Conservation (phyloP, 108 stramenopile genomes). For the Nannochloropsis gaditana region DNA sequence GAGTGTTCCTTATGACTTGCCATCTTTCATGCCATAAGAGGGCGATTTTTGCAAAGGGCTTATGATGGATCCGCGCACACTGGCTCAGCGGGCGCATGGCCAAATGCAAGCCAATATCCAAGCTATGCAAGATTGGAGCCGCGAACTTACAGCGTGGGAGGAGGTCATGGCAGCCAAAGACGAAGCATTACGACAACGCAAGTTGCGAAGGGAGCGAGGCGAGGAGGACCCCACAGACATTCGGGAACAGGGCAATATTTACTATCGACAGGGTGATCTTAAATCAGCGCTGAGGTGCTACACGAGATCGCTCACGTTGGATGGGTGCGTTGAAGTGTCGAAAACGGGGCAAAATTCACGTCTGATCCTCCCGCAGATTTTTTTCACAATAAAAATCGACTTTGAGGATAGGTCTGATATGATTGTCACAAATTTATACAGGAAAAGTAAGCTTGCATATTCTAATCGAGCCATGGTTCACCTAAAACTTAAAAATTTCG, state of each 20-base stretch:
- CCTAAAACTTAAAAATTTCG: background rate
- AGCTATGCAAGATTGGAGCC: background rate
- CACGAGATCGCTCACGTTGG: background rate
- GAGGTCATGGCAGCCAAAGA: slow-evolving; percentile 13
- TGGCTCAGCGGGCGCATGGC: slow-evolving; percentile 4
- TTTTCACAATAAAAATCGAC: no score
- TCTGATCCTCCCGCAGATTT: no score
- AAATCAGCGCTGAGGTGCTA: background rate
- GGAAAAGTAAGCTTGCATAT: background rate
- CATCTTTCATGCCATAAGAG: no score
- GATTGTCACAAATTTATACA: background rate
- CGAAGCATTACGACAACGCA: background rate
- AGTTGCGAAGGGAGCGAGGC: background rate
- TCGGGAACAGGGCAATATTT: background rate
- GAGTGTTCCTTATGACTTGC: no score
- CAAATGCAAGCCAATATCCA: slow-evolving; percentile 15
- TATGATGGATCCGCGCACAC: background rate
- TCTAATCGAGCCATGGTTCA: slow-evolving; percentile 1
- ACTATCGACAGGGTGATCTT: background rate
- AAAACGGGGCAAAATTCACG: no score
- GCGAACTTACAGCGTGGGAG: slow-evolving; percentile 10
- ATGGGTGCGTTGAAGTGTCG: background rate
- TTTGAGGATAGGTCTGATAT: no score
- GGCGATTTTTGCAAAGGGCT: no score
- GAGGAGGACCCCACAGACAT: background rate